Evolutionary conservation across 1,139 yeast species (phyloP), one percentile per base, ranked within the genome.

Genomic region (Protomyces gravidus): DNA sequence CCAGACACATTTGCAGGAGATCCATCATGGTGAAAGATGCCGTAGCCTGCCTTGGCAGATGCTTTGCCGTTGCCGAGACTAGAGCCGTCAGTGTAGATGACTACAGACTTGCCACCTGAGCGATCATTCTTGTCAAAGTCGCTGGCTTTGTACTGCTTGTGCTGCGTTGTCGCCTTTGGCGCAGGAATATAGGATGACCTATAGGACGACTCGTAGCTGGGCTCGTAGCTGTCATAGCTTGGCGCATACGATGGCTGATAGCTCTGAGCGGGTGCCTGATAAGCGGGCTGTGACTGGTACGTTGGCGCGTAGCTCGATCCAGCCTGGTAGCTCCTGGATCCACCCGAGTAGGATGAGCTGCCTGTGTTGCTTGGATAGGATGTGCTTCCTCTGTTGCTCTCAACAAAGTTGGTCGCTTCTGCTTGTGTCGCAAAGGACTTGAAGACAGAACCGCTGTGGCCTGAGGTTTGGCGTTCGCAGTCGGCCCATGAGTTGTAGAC

Each of bases 41-140:
- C 96, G 67, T 79, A 82, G 0, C 96, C 96, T 0, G 89, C 87
- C 9, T 69, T 63, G 0, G 77, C 74, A 7, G 69, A 68, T 0
- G 61, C 57, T 26, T 68, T 69, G 1, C 86, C 86, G 64, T 83
- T 83, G 5, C 78, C 77, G 42, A 80, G 70, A 0, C 83, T 76
- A 1, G 92, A 85, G 0, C 96, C 95, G 69, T 87, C 95, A 17
- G 86, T 83, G 67, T 79, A 87, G 1, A 86, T 72, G 3, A 53
- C 56, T 23, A 45, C 48, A 7, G 55, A 30, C n/a, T 45, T 42
- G 7, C 19, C 7, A 11, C 42, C 42, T 13, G 36, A 30, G 21
- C 42, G 42, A 5, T n/a, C 21, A 36, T 36, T 36, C 2, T 11
- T 11, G 2, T 36, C 11, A 7, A 36, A 36, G 9, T 36, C 42